Evolutionary conservation across 2,329 filamentous ascomycete genomes (phyloP), one percentile per base, ranked within the genome.

Genomic region (Onygena corvina): DNA sequence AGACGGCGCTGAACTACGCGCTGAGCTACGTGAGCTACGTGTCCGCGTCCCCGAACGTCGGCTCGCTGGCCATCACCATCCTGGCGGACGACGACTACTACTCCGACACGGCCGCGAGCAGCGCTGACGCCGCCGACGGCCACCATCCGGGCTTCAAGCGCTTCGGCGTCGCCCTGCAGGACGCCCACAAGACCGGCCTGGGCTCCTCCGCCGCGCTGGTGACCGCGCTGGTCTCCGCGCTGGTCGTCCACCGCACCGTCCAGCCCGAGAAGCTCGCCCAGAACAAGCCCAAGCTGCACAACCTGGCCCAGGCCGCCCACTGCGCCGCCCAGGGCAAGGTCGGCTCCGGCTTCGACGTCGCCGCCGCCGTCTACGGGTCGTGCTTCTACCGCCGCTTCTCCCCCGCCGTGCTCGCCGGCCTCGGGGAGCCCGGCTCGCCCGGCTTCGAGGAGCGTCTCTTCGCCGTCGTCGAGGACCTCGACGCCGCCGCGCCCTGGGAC

Each of bases 41-140:
- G 56, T 56, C 69, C 65, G 73, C 64, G 63, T 69, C 67, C 3
- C 62, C 76, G 68, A 61, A 80, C 46, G 65, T 92, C 60, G 75
- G 75, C 11, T 79, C 88, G 3, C 70, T 83, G 25, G 79, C 79
- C 11, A 78, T 96, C 64, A 88, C 85, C 53, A 90, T 98, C 63
- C 77, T 96, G 30, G 90, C 92, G 52, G 88, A 95, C 69, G 89
- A 92, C 61, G 86, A 93, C 71, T 98, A 98, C 76, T 98, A 96
- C 72, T 95, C 92, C 3, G 80, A 82, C 52, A 74, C 81, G 2
- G 64, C 71, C 21, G 62, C 71, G 14, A 62, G 64, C 49, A 12
- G 36, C 25, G 9, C n/a, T n/a, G 65, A 60, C 42, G 56, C 56
- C 11, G 56, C 60, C 51, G 63, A 60, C 20, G 60, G 58, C 51